These are phyloP conservation scores for Chalaropsis thielavioides DNA, from an alignment of 2,329 filamentous ascomycete genomes.

Conservation along the genomic window DNA sequence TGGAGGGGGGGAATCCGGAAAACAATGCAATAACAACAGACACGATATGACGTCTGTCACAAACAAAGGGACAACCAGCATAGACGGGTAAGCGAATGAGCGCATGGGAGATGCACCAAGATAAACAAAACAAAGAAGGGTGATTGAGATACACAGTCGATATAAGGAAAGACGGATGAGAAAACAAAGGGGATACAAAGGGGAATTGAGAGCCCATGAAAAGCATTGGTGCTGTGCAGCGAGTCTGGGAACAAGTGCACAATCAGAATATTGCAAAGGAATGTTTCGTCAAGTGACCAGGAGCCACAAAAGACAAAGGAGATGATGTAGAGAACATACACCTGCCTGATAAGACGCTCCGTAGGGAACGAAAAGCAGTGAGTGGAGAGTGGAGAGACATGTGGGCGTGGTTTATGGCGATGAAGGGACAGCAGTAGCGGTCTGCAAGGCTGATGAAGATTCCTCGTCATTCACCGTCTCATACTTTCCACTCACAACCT, in stretches of 20 bases:
- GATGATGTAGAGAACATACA: neutral
- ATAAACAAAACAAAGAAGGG: neutral
- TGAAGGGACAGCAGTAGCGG: neutral
- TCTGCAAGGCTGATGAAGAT: slow-evolving; percentile 22
- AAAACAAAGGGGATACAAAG: neutral
- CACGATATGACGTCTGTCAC: neutral
- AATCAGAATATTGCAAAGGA: neutral
- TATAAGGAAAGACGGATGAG: neutral
- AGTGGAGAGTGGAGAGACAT: neutral
- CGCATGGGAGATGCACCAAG: neutral
- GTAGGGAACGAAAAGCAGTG: neutral
- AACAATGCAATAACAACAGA: neutral
- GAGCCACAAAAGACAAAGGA: neutral
- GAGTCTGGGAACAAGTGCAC: neutral
- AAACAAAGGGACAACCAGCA: neutral
- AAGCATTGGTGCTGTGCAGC: neutral
- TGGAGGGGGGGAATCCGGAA: neutral
- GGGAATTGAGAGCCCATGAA: neutral
- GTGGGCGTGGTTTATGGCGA: neutral
- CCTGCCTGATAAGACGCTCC: neutral
- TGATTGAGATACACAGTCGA: neutral
- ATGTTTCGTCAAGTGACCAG: neutral
- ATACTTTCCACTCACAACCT: slow-evolving; percentile 63
- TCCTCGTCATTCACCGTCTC: slow-evolving; percentile 31
- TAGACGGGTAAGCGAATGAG: neutral